Conservation (phyloP, 1,139 yeast species). For the Saccharomyces hybrid region DNA sequence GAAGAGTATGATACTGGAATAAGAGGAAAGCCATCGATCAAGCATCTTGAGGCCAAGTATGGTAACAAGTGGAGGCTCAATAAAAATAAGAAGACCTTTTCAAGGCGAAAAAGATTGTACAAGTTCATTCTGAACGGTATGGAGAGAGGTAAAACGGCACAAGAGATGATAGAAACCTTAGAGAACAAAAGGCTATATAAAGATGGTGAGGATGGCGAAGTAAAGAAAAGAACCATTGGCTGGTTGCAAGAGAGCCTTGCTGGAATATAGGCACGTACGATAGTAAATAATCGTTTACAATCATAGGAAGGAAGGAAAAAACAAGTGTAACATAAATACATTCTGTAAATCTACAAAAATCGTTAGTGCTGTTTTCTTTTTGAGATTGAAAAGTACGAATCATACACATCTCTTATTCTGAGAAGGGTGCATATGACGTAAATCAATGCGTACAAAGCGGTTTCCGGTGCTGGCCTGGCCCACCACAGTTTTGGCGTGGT, state of each 20-base stretch:
- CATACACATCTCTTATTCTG: background rate
- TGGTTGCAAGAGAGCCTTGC: constrained; percentile 33
- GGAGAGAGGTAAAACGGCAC: constrained; percentile 31
- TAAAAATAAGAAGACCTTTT: constrained; percentile 30
- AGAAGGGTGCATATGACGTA: background rate
- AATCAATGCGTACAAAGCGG: background rate
- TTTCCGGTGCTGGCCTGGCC: background rate
- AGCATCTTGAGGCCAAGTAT: constrained; percentile 31
- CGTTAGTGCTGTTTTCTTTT: background rate
- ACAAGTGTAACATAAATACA: background rate
- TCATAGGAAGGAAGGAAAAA: background rate
- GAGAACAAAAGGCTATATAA: constrained; percentile 29
- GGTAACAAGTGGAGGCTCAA: constrained; percentile 34
- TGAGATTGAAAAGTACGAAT: background rate
- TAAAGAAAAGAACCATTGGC: constrained; percentile 31
- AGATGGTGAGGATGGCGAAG: constrained; percentile 28
- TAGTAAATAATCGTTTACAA: background rate
- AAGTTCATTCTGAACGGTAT: constrained; percentile 32
- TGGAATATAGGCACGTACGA: constrained; percentile 17
- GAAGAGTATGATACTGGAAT: constrained; percentile 33
- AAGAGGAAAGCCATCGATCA: constrained; percentile 33
- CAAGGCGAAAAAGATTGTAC: constrained; percentile 33
- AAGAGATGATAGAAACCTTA: constrained; percentile 29
- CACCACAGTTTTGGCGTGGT: background rate
- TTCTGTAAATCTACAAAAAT: background rate